These are phyloP conservation scores for Podospora australis DNA, from an alignment of 495 filamentous ascomycete genomes.

Conservation along the genomic window DNA sequence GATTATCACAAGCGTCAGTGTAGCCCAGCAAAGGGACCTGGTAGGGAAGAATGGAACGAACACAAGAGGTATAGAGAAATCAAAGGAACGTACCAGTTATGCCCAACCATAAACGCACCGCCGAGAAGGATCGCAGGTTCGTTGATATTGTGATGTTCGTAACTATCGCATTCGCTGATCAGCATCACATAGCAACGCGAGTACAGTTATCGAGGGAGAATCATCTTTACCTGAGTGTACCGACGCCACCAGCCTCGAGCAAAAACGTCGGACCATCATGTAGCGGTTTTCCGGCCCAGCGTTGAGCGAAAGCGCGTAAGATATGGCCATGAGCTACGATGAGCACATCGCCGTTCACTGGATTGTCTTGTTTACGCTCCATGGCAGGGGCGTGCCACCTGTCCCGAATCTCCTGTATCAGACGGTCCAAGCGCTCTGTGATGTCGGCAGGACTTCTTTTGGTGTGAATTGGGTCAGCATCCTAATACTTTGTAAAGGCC, in stretches of 20 bases:
- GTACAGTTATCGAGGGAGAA: not conserved
- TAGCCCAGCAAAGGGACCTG: no score
- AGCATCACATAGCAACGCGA: constrained; percentile 13
- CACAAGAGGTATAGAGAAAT: no score
- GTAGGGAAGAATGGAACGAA: no score
- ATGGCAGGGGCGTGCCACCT: constrained; percentile 51
- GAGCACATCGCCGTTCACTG: constrained; percentile 45
- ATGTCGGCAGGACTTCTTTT: constrained; percentile 56
- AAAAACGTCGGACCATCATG: constrained; percentile 60
- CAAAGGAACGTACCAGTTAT: constrained; percentile 22
- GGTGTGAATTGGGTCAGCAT: not conserved
- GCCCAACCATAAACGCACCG: constrained; percentile 56
- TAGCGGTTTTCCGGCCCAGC: constrained; percentile 70
- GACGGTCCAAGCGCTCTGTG: constrained; percentile 57
- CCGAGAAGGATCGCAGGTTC: constrained; percentile 67
- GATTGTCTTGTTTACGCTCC: constrained; percentile 33
- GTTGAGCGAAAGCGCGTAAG: constrained; percentile 80
- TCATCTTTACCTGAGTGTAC: constrained; percentile 57
- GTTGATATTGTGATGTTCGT: constrained; percentile 58
- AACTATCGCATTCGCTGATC: constrained; percentile 39
- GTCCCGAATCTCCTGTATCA: constrained; percentile 66
- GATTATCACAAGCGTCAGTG: no score
- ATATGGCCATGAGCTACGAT: constrained; percentile 81
- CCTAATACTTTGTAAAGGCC: not conserved
- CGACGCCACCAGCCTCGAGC: constrained; percentile 79